phyloP scores from a whole-genome alignment of 345 rosid genomes.

The Populus davidiana region DNA sequence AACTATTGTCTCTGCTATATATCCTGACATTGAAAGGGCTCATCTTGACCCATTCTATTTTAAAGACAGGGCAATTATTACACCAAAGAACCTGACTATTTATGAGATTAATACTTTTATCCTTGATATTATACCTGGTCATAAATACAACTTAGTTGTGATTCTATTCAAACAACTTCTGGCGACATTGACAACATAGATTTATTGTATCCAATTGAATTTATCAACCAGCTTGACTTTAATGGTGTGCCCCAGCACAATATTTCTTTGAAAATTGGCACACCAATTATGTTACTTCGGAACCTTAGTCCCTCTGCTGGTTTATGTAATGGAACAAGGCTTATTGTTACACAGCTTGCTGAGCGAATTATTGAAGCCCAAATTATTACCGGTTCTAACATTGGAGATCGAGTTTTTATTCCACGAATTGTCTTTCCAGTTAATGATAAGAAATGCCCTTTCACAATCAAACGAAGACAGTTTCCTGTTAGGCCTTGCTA shows the following conservation, averaged over 20 bases:
- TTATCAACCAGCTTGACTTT: not conserved
- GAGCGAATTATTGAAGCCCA: not conserved
- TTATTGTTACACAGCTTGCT: not conserved
- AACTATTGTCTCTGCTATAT: not conserved
- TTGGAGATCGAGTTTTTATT: not conserved
- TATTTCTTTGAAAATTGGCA: constrained; percentile 5
- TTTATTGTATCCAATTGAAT: constrained; percentile 2
- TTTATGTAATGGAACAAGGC: constrained; percentile 8
- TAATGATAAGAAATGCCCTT: not conserved
- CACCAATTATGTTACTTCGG: constrained; percentile 1
- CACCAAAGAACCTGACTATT: not conserved
- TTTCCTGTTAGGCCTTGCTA: not conserved
- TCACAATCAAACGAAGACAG: not conserved
- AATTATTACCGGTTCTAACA: not conserved
- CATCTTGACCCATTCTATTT: too few relatives aligned
- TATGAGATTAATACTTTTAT: not conserved
- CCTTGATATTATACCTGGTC: not conserved
- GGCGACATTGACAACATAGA: not conserved
- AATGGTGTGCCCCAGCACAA: not conserved
- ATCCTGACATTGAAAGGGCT: not conserved
- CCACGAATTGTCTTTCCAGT: not conserved
- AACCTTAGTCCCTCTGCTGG: not conserved
- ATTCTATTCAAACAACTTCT: not conserved
- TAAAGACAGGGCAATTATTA: not conserved
- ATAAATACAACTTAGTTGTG: not conserved